Evolutionary conservation across 2,329 filamentous ascomycete genomes (phyloP).

Genomic region (Aspergillus cejpii): DNA sequence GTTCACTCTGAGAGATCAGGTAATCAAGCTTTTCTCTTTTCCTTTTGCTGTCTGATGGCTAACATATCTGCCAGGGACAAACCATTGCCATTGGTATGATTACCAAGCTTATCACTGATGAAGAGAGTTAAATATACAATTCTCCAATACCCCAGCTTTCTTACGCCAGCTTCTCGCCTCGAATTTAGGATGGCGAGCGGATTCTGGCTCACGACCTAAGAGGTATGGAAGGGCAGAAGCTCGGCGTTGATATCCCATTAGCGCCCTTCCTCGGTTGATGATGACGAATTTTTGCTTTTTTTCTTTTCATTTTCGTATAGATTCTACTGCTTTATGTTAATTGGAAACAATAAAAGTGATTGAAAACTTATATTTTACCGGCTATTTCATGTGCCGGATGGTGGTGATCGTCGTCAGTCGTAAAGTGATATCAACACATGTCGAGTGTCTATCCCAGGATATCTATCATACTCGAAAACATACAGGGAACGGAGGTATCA

Average conservation of each 20-base stretch:
- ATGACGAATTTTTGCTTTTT: conserved; percentile 27
- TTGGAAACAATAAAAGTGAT: conserved; percentile 19
- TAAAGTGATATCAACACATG: conserved; percentile 4
- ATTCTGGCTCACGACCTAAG: conserved; percentile 8
- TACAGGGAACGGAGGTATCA: conserved; percentile 1
- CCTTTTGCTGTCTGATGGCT: conserved; percentile 16
- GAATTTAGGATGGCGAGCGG: neutral
- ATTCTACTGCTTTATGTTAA: conserved; percentile 15
- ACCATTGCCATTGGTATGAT: conserved; percentile 99
- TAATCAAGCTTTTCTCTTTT: conserved; percentile 38
- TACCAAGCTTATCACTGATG: conserved; percentile 64
- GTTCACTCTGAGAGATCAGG: conserved; percentile 83
- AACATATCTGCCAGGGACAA: conserved; percentile 62
- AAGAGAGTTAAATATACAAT: conserved; percentile 18
- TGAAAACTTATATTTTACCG: conserved; percentile 1
- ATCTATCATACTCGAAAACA: conserved; percentile 8
- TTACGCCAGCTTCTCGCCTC: conserved; percentile 1
- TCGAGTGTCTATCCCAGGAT: conserved; percentile 10
- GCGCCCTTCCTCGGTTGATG: conserved; percentile 25
- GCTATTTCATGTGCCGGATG: neutral
- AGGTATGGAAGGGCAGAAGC: conserved; percentile 18
- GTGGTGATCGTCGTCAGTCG: neutral
- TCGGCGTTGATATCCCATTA: conserved; percentile 19
- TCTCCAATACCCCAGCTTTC: conserved; percentile 1
- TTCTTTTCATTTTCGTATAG: conserved; percentile 21